phyloP scores from a whole-genome alignment of 2,329 filamentous ascomycete genomes.

The Aspergillus hiratsukae region DNA sequence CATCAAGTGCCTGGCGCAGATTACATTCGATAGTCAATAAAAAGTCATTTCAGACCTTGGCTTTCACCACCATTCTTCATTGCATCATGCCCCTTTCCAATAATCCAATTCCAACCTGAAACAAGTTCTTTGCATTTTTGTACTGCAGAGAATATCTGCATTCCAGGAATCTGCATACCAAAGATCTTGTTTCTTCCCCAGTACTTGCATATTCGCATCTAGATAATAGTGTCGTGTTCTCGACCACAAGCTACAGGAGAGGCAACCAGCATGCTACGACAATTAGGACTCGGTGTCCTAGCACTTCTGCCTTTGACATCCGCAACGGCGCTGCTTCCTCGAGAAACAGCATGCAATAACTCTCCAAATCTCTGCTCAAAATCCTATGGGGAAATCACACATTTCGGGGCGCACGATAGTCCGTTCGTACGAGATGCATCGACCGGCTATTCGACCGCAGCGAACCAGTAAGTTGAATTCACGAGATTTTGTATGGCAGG shows the following conservation, averaged over 20 bases:
- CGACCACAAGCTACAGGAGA: neutral
- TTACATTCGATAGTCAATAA: neutral
- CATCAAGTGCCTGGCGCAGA: neutral
- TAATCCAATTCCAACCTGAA: neutral
- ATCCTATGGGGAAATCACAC: constrained; percentile 70
- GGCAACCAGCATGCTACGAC: constrained; percentile 24
- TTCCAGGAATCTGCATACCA: neutral
- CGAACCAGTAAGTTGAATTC: constrained; percentile 59
- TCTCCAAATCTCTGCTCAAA: constrained; percentile 67
- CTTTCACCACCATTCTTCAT: neutral
- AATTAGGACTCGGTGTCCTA: constrained; percentile 26
- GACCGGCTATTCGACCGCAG: constrained; percentile 59
- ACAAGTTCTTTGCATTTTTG: neutral
- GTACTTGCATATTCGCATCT: neutral
- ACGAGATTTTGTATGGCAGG: neutral
- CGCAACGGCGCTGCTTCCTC: constrained; percentile 27
- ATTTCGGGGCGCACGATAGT: constrained; percentile 72
- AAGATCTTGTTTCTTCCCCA: neutral
- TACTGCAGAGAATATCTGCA: neutral
- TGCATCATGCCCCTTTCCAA: neutral
- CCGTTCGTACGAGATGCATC: constrained; percentile 64
- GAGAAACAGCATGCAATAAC: constrained; percentile 67
- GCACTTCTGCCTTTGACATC: constrained; percentile 26
- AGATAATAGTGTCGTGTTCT: neutral
- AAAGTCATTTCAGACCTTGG: neutral